Base-by-base conservation (phyloP, 345 rosid genomes). In the Erysimum cheiranthoides region DNA sequence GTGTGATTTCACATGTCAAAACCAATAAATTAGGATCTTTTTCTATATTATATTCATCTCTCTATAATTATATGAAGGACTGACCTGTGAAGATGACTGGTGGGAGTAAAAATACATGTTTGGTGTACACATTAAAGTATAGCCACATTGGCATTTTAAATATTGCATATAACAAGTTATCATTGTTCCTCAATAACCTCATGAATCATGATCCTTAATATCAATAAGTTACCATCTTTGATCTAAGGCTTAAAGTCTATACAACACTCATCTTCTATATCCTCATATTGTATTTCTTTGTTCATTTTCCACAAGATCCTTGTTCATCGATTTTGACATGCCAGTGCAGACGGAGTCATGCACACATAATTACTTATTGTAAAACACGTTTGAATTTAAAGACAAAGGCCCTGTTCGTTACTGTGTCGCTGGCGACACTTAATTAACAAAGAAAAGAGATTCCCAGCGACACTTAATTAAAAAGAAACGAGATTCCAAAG, bases 311-410 rank as follows among this genome's bases (percentile, higher is more conserved):
- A n/a, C n/a, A n/a, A n/a, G n/a, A n/a, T 32, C 34, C 4, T 68
- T 39, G 11, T 68, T 16, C 73, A 40, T 42, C 42, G 18, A 42
- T 30, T 54, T 56, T 54, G 52, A 28, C 73, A 52, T 52, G 61
- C 53, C 51, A 32, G 36, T 36, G 46, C 71, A 67, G 35, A 52
- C 63, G 16, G 51, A 56, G 42, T 43, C 49, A 52, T 25, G 34
- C 31, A 42, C 38, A 39, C 31, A 12, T 6, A 28, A 53, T 21
- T 46, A 71, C 46, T 14, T 30, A 30, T 46, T 47, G 58, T 43
- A 70, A 46, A 21, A 45, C 47, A 47, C 49, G 28, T 46, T 34
- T 70, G 61, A 30, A 7, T 10, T 28, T 6, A 11, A 61, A 10
- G 60, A 21, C 25, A 21, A 47, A 10, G n/a, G n/a, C n/a, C n/a